A percentile compares a stretch with the other conserved stretches of the same genome.
These are phyloP conservation scores for Nakaseomyces nivariensis DNA, from an alignment of 1,139 yeast genomes.

Conservation along the genomic window DNA sequence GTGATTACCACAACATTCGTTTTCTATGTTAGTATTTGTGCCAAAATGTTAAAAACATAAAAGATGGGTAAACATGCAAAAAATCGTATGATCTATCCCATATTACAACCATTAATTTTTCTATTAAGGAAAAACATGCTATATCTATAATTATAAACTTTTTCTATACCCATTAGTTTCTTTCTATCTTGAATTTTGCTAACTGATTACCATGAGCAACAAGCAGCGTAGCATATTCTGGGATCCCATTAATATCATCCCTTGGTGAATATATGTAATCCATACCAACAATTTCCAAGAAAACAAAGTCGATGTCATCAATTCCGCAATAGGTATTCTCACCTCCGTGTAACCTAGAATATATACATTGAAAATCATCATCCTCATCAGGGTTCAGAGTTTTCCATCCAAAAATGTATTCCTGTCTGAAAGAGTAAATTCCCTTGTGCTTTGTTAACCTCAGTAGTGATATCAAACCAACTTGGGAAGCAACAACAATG, in stretches of 20 bases:
- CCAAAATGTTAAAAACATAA: too few relatives aligned
- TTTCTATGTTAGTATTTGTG: too few relatives aligned
- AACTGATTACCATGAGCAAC: constrained; percentile 4
- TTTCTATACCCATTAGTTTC: neutral
- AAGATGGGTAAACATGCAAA: neutral
- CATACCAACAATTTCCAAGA: constrained; percentile 2
- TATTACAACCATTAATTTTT: too few relatives aligned
- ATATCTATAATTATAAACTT: too few relatives aligned
- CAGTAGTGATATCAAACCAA: constrained; percentile 43
- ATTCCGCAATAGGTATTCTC: constrained; percentile 8
- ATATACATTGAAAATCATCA: constrained; percentile 7
- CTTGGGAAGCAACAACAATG: constrained; percentile 42
- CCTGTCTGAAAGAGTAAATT: constrained; percentile 43
- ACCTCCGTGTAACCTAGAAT: constrained; percentile 2
- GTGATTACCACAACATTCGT: too few relatives aligned
- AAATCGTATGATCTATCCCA: too few relatives aligned
- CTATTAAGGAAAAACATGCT: too few relatives aligned
- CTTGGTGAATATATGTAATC: constrained; percentile 3
- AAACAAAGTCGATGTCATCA: constrained; percentile 16
- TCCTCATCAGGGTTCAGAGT: neutral
- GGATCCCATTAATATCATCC: constrained; percentile 11
- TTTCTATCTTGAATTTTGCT: constrained; percentile 2
- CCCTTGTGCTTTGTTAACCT: constrained; percentile 47
- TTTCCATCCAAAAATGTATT: constrained; percentile 18
- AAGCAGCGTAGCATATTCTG: constrained; percentile 10